Evolutionary conservation across 371 early-diverging fungal species (phyloP).

Genomic region (Mortierella sp.): DNA sequence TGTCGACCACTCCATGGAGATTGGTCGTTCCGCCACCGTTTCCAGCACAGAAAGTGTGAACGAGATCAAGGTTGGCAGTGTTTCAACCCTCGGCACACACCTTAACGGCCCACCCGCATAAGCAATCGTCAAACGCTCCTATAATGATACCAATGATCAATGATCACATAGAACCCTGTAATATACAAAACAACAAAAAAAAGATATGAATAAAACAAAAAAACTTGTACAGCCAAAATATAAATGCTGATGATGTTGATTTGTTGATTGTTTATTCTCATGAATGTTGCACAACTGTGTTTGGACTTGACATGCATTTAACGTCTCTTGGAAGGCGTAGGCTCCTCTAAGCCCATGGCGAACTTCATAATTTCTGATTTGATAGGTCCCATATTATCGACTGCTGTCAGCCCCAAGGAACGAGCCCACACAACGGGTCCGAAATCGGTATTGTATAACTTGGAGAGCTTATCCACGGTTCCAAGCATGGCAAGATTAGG

Average conservation of each 20-base stretch:
- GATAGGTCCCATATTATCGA: constrained; percentile 68
- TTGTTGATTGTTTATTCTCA: not conserved
- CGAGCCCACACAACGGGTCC: constrained; percentile 75
- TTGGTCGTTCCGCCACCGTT: constrained; percentile 28
- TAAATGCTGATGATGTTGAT: not conserved
- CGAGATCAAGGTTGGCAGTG: constrained; percentile 46
- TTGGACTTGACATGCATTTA: not conserved
- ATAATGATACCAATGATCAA: constrained; percentile 5
- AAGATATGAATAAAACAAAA: not conserved
- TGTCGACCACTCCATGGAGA: constrained; percentile 37
- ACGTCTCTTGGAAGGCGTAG: constrained; percentile 3
- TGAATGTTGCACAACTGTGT: not conserved
- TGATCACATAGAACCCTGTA: constrained; percentile 4
- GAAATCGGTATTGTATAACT: constrained; percentile 78
- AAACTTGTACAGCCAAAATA: not conserved
- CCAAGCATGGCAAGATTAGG: constrained; percentile 89
- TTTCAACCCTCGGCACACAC: constrained; percentile 36
- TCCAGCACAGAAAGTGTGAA: constrained; percentile 30
- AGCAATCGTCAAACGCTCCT: not conserved
- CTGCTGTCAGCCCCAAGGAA: constrained; percentile 74
- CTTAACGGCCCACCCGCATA: not conserved
- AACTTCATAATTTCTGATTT: constrained; percentile 79
- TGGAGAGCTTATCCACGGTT: constrained; percentile 84
- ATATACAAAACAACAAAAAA: constrained; percentile 4
- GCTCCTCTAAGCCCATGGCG: constrained; percentile 71